Percentiles rank a stretch among this genome's conserved stretches.
Conservation (phyloP, 1,284 basidiomycete genomes). For the Leucoagaricus sp. region DNA sequence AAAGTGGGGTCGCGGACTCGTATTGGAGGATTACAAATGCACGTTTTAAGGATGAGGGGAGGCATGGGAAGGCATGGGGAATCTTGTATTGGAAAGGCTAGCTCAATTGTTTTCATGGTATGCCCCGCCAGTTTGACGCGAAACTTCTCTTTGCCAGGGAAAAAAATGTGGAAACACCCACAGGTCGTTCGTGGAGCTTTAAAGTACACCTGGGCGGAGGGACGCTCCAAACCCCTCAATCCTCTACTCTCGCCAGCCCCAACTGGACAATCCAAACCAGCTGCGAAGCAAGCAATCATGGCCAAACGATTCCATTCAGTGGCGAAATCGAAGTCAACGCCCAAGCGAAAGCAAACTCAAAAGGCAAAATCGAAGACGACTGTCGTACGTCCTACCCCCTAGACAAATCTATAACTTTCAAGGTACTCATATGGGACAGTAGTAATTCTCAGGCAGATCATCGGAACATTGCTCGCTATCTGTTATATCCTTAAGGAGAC, state of each 20-base stretch:
- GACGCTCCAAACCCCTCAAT: constrained; percentile 37
- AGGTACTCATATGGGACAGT: not conserved
- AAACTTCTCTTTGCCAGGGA: constrained; percentile 40
- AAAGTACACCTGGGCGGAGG: constrained; percentile 62
- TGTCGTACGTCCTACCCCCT: not conserved
- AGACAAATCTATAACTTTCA: not conserved
- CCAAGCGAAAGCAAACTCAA: not conserved
- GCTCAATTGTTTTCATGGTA: constrained; percentile 27
- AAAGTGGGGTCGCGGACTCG: constrained; percentile 64
- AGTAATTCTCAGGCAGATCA: not conserved
- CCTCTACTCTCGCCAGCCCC: not conserved
- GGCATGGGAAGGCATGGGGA: constrained; percentile 79
- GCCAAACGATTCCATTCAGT: not conserved
- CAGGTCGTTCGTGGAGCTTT: constrained; percentile 57
- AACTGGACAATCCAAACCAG: not conserved
- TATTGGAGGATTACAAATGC: constrained; percentile 76
- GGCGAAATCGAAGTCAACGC: no score
- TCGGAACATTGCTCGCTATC: not conserved
- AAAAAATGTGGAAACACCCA: constrained; percentile 46
- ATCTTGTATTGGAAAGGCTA: constrained; percentile 74
- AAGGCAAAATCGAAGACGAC: not conserved
- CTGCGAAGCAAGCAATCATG: no score
- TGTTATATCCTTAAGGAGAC: not conserved
- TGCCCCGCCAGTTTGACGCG: not conserved
- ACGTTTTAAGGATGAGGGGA: constrained; percentile 67